Evolutionary conservation across 2,329 filamentous ascomycete genomes (phyloP), one percentile per base, ranked within the genome.

Genomic region (Phymatotrichopsis omnivora): DNA sequence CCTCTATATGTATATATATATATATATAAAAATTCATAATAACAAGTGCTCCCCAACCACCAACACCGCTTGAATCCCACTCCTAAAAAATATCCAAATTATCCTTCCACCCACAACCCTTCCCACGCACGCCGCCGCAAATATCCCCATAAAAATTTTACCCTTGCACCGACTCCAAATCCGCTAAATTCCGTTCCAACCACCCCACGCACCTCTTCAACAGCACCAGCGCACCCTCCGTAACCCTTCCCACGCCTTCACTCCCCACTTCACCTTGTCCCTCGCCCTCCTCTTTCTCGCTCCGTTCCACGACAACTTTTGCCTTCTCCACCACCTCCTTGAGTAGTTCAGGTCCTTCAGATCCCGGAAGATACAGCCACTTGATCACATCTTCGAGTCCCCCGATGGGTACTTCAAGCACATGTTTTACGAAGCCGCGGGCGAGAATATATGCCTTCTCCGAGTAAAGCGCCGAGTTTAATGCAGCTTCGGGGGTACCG

Each of bases 391-490:
- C 65, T 28, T 67, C 64, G 31, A 78, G 62, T 0, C 70, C 73
- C 4, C 53, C 53, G 1, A 71, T 58, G 0, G 63, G 60, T 7
- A 65, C 57, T 16, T 60, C 60, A 0, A 75, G 58, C 3, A 68
- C 67, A 36, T 67, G 62, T 23, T 67, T 63, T 37, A 75, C 70
- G 55, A 75, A 76, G 1, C 61, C 66, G 8, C 71, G 62, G 0
- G 70, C 65, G 41, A 71, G 65, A 41, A 75, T 68, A 47, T 72
- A 74, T 2, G 70, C 68, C 38, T 70, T 69, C 52, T 76, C 73
- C 0, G 67, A 71, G 49, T 76, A 76, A 2, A 71, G 63, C 1
- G 64, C 63, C 4, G 66, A 67, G 36, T 68, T 68, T 2, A 70
- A 57, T 3, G 60, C 61, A 6, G 68, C 66, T 41, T 71, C 66